Evolutionary conservation across 2,329 filamentous ascomycete species (phyloP).

Genomic region (Alternaria arborescens): DNA sequence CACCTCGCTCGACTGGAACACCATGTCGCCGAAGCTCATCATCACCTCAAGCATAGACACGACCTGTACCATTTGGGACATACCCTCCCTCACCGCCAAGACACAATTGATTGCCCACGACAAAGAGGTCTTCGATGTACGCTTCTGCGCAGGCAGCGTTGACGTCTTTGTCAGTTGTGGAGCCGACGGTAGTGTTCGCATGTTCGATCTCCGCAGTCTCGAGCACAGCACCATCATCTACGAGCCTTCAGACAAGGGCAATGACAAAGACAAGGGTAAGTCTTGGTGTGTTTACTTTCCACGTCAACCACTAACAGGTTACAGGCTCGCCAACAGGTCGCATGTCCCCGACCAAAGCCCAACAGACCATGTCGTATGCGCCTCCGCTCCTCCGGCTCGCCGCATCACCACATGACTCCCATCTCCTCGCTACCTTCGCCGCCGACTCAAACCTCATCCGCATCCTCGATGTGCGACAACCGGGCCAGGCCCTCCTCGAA

Average conservation of each 20-base stretch:
- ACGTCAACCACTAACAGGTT: constrained; percentile 11
- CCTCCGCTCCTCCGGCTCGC: constrained; percentile 79
- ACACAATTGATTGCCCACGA: constrained; percentile 98
- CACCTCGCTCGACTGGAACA: constrained; percentile 98
- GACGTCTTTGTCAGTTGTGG: constrained; percentile 98
- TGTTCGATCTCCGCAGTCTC: constrained; percentile 96
- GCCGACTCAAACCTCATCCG: constrained; percentile 91
- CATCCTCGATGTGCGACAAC: constrained; percentile 94
- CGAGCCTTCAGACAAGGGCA: constrained; percentile 88
- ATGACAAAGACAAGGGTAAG: constrained; percentile 55
- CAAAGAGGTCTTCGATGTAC: constrained; percentile 98
- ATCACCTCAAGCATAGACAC: constrained; percentile 99
- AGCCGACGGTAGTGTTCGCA: constrained; percentile 95
- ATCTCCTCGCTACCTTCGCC: constrained; percentile 96
- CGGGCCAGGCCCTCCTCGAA: constrained; percentile 92
- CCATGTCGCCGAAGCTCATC: constrained; percentile 93
- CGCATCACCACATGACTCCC: constrained; percentile 92
- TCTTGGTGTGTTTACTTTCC: neutral
- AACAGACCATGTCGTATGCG: constrained; percentile 73
- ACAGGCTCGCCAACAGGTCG: constrained; percentile 58
- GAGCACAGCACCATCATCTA: constrained; percentile 99
- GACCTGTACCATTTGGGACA: constrained; percentile 99
- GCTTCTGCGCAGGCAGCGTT: constrained; percentile 97
- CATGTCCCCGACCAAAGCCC: constrained; percentile 76
- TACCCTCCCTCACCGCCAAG: constrained; percentile 95